Conservation (phyloP, 805 yeast genomes). For the Metschnikowia rubicola region DNA sequence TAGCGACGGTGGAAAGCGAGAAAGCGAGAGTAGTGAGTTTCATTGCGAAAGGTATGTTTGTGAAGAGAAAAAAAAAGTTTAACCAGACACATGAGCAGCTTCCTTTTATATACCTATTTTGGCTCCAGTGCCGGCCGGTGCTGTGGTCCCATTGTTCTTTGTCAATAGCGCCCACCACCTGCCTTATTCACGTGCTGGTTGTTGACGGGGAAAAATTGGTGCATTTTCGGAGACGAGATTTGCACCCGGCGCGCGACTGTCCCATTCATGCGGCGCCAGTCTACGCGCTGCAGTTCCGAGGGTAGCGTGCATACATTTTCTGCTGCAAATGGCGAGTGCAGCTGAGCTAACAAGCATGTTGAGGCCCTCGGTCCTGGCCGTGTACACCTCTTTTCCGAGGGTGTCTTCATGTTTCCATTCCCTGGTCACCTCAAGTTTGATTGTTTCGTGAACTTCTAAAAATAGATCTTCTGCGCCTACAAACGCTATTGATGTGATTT, state of each 20-base stretch:
- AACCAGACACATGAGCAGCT: background rate
- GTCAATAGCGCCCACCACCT: too few relatives aligned
- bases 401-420: too few relatives aligned
- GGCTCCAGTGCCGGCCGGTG: too few relatives aligned
- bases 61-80: background rate
- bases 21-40: constrained; percentile 10
- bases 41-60: background rate
- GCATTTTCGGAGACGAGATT: background rate
- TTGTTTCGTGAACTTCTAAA: too few relatives aligned
- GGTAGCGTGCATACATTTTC: constrained; percentile 1
- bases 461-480: too few relatives aligned
- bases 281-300: background rate
- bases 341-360: too few relatives aligned
- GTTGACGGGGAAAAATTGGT: background rate
- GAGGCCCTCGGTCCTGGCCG: too few relatives aligned
- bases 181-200: background rate
- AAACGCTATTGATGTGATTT: too few relatives aligned
- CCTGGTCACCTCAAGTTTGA: too few relatives aligned
- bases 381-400: too few relatives aligned
- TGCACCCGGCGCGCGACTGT: constrained; percentile 4
- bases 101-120: background rate
- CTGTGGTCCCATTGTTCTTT: too few relatives aligned
- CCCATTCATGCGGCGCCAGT: background rate
- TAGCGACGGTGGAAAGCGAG: constrained; percentile 1
- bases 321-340: background rate